Evolutionary conservation across 176 grass and related monocot species (phyloP).

Genomic region (Microstegium vimineum): DNA sequence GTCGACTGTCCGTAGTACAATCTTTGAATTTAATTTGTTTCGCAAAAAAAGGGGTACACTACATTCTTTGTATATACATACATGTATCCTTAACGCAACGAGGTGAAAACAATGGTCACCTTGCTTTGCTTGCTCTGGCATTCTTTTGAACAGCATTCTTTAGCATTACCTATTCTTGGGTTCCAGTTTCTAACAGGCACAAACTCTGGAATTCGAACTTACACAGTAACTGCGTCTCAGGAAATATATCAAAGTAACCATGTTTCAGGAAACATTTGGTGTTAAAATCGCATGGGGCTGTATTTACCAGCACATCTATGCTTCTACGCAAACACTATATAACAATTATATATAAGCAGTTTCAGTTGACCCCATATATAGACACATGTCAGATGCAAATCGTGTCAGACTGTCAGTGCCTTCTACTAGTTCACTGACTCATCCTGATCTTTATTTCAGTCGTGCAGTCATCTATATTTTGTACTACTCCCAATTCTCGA

Average conservation of each 20-base stretch:
- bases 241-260: background rate
- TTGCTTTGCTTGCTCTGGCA: background rate
- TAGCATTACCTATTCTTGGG: background rate
- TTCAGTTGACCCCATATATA: constrained; percentile 4
- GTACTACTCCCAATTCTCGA: constrained; percentile 8
- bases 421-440: background rate
- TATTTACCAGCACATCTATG: background rate
- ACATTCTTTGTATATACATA: background rate
- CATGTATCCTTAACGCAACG: background rate
- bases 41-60: background rate
- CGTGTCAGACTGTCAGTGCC: background rate
- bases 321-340: background rate
- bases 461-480: background rate
- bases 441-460: background rate
- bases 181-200: background rate
- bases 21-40: background rate
- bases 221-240: background rate
- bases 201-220: background rate
- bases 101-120: background rate
- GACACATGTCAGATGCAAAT: background rate
- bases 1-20: too few species aligned
- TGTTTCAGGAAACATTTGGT: background rate
- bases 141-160: background rate
- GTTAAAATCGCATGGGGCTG: background rate
- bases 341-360: background rate